phyloP scores from a whole-genome alignment of 2,329 filamentous ascomycete species.

The Colletotrichum tamarilloi region DNA sequence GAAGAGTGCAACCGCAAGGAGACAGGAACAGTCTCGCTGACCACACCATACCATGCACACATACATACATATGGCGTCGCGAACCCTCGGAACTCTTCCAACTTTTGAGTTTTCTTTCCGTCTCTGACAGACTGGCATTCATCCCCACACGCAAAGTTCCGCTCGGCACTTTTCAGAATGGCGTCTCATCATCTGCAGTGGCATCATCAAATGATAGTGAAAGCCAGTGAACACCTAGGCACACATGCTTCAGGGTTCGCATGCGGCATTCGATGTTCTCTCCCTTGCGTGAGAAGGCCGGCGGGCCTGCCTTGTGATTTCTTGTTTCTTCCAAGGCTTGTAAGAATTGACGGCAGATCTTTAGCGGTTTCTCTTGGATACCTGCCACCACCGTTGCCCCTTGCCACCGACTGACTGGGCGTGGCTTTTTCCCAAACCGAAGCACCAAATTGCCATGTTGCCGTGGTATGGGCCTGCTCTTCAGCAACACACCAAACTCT shows the following conservation, averaged over 20 bases:
- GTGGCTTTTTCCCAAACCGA: slow-evolving; percentile 17
- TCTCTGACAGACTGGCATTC: slow-evolving; percentile 14
- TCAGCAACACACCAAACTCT: slow-evolving; percentile 13
- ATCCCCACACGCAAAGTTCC: slow-evolving; percentile 16
- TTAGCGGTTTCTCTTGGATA: slow-evolving; percentile 4
- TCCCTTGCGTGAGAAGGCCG: slow-evolving; percentile 13
- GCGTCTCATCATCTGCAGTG: slow-evolving; percentile 3
- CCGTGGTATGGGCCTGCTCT: not conserved
- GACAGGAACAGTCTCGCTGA: not conserved
- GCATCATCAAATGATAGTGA: not conserved
- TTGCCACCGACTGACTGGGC: slow-evolving; percentile 3
- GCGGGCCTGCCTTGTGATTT: slow-evolving; percentile 15
- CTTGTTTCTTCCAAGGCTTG: slow-evolving; percentile 5
- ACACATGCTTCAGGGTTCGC: not conserved
- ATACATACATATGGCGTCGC: slow-evolving; percentile 4
- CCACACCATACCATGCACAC: not conserved
- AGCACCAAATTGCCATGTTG: not conserved
- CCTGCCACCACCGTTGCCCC: not conserved
- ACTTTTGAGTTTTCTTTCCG: slow-evolving; percentile 27
- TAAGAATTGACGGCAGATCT: not conserved
- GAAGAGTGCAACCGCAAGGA: not conserved
- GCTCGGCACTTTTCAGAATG: slow-evolving; percentile 22
- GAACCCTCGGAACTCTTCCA: slow-evolving; percentile 21
- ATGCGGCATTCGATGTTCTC: slow-evolving; percentile 9
- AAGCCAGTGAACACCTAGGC: not conserved